phyloP scores from a whole-genome alignment of 192 early-diverging fungal species.

The Radiomyces spectabilis region DNA sequence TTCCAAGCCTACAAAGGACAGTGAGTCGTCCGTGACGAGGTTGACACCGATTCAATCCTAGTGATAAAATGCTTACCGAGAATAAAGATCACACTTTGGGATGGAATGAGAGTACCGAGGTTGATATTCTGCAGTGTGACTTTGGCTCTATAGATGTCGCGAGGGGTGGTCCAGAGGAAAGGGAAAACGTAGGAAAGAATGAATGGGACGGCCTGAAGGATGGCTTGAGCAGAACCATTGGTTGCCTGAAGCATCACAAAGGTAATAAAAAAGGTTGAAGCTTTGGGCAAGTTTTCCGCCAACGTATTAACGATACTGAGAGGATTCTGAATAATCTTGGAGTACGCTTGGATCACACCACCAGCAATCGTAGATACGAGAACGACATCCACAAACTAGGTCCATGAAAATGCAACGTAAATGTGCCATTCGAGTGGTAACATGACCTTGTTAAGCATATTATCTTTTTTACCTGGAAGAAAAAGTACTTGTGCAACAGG shows the following conservation, averaged over 20 bases:
- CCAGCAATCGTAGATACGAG: conserved; percentile 68
- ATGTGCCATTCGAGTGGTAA: not conserved
- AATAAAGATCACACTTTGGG: conserved; percentile 59
- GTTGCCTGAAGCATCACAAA: conserved; percentile 75
- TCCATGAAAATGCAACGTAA: conserved; percentile 1
- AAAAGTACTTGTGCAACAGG: conserved; percentile 65
- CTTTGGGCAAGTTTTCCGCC: conserved; percentile 58
- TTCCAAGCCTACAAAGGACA: conserved; percentile 59
- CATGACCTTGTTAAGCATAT: not conserved
- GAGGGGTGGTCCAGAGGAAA: conserved; percentile 61
- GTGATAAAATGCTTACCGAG: conserved; percentile 5
- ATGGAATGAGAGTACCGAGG: conserved; percentile 57
- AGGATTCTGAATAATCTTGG: conserved; percentile 44
- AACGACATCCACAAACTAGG: conserved; percentile 68
- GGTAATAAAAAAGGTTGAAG: conserved; percentile 78
- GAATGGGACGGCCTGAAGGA: conserved; percentile 61
- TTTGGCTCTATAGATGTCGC: conserved; percentile 49
- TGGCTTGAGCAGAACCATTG: conserved; percentile 53
- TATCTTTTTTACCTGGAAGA: conserved; percentile 57
- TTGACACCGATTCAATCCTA: conserved; percentile 10
- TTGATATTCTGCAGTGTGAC: conserved; percentile 39
- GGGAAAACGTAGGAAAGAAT: conserved; percentile 52
- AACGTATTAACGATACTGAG: conserved; percentile 35
- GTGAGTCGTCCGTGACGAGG: too few relatives aligned
- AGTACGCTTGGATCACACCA: conserved; percentile 39